phyloP scores from a whole-genome alignment of 208 protist species.

The Leishmania arabica region DNA sequence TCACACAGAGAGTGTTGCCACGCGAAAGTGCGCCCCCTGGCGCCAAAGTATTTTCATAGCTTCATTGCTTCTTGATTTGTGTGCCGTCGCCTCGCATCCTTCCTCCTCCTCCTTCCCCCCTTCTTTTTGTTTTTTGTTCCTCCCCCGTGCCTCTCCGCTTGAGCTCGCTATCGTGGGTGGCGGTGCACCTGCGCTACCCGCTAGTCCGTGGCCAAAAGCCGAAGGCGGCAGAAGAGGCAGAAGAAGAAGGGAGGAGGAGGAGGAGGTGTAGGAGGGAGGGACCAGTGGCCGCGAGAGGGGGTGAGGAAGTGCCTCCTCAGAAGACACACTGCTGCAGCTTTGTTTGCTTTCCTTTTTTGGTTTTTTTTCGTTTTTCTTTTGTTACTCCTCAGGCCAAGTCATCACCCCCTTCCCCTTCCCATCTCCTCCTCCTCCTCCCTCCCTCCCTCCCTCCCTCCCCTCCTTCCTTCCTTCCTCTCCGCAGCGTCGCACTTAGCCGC shows the following conservation, averaged over 20 bases:
- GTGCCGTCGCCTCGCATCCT: not conserved
- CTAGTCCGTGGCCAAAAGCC: not conserved
- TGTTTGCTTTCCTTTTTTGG: not conserved
- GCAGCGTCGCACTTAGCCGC: not conserved
- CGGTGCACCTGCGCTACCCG: not conserved
- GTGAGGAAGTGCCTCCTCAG: not conserved
- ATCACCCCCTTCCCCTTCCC: not conserved
- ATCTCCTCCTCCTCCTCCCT: not conserved
- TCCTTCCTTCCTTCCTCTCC: not conserved
- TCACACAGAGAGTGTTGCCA: not conserved
- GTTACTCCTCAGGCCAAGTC: not conserved
- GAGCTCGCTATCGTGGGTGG: not conserved
- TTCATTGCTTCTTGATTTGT: no score
- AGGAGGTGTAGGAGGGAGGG: no score
- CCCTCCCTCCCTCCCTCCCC: no score
- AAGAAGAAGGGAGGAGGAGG: not conserved
- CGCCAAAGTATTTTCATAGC: no score
- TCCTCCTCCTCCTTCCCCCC: not conserved
- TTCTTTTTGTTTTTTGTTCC: not conserved
- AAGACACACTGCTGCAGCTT: not conserved
- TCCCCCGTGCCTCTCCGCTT: not conserved
- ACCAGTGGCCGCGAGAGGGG: no score
- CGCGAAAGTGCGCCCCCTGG: no score
- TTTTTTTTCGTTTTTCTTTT: not conserved
- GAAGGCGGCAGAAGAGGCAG: not conserved